Evolutionary conservation across 148 eudicot species (phyloP).

Genomic region (Talinum fruticosum): DNA sequence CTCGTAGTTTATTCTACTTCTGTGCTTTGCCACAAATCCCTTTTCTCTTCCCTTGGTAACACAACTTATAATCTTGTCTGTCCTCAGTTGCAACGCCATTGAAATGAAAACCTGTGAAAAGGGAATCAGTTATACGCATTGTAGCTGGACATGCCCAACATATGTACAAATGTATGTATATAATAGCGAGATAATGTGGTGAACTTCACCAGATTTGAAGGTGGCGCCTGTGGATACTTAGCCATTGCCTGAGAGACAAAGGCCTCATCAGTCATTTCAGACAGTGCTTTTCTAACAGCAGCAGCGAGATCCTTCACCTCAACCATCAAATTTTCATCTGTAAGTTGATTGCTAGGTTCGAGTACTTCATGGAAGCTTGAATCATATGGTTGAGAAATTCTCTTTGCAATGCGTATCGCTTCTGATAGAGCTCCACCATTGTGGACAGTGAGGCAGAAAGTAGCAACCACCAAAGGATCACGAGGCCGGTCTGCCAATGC

Average conservation of each 20-base stretch:
- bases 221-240: conserved; percentile 33
- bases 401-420: conserved; percentile 30
- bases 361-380: conserved; percentile 26
- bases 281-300: conserved; percentile 24
- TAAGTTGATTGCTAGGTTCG: conserved; percentile 1
- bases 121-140: not conserved
- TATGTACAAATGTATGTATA: not conserved
- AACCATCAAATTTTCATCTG: conserved; percentile 1
- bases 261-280: conserved; percentile 22
- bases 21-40: conserved; percentile 23
- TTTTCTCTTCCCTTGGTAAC: conserved; percentile 22
- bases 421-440: conserved; percentile 30
- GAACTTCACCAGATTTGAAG: conserved; percentile 23
- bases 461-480: conserved; percentile 31
- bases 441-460: conserved; percentile 33
- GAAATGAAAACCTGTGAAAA: conserved; percentile 30
- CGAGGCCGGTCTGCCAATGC: conserved; percentile 32
- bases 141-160: not conserved
- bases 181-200: too few relatives aligned
- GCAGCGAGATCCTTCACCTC: conserved; percentile 31
- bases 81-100: conserved; percentile 23
- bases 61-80: conserved; percentile 29
- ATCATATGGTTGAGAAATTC: conserved; percentile 29
- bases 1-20: conserved; percentile 26
- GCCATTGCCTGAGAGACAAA: conserved; percentile 33